Conservation (phyloP, 2,329 filamentous ascomycete species). For the Pyrenophora teres region DNA sequence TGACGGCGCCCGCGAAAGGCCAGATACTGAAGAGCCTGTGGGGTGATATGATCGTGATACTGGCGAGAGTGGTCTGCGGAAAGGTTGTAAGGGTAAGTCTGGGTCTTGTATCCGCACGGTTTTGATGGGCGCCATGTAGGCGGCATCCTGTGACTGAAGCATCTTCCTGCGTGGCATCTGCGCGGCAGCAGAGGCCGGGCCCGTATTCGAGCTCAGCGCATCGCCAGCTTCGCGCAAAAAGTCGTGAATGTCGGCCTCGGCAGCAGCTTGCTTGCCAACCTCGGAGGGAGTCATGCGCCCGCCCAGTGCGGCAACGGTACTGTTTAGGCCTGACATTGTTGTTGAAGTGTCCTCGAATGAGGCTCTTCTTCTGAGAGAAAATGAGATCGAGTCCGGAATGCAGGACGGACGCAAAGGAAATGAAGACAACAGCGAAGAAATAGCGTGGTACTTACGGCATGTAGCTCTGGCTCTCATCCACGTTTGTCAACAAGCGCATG, state of each 20-base stretch:
- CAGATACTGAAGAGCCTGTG: slow-evolving; percentile 50
- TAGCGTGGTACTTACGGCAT: slow-evolving; percentile 48
- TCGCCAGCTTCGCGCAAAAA: slow-evolving; percentile 50
- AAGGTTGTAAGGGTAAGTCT: slow-evolving; percentile 45
- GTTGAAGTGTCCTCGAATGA: slow-evolving; percentile 40
- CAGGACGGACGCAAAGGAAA: slow-evolving; percentile 22
- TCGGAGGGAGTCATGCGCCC: slow-evolving; percentile 30
- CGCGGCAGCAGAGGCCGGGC: slow-evolving; percentile 9
- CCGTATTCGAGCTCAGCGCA: slow-evolving; percentile 31
- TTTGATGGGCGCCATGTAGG: slow-evolving; percentile 26
- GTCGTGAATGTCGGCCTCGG: slow-evolving; percentile 50
- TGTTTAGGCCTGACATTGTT: slow-evolving; percentile 40
- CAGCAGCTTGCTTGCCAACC: slow-evolving; percentile 37
- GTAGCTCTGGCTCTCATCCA: slow-evolving; percentile 50
- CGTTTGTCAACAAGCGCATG: slow-evolving; percentile 57
- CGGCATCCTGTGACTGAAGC: slow-evolving; percentile 29
- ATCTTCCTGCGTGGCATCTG: slow-evolving; percentile 34
- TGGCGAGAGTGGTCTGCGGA: slow-evolving; percentile 49
- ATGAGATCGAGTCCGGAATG: slow-evolving; percentile 29
- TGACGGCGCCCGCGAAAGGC: slow-evolving; percentile 54
- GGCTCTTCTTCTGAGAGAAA: slow-evolving; percentile 30
- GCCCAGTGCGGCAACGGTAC: slow-evolving; percentile 43
- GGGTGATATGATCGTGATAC: slow-evolving; percentile 56
- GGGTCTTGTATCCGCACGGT: slow-evolving; percentile 29
- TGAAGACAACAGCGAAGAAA: slow-evolving; percentile 28